Percentiles rank a stretch among this genome's conserved stretches.
Conservation (phyloP, 2,329 filamentous ascomycete genomes). For the Alternaria atra region DNA sequence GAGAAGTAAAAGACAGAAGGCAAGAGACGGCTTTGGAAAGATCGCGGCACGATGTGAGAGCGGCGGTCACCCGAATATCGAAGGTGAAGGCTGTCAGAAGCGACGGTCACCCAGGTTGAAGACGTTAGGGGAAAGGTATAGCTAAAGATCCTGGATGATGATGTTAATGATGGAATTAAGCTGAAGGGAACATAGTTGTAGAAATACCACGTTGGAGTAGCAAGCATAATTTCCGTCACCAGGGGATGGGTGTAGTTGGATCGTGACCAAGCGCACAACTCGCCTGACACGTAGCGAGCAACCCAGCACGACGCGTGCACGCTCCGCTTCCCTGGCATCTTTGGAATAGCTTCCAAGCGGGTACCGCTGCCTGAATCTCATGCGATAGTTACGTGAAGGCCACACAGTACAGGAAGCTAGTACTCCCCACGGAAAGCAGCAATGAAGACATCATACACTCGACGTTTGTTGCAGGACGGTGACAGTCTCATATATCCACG, state of each 20-base stretch:
- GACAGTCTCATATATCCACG: too few species aligned
- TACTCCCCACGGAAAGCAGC: not conserved
- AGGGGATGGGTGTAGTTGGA: not conserved
- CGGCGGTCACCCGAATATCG: not conserved
- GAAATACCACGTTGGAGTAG: not conserved
- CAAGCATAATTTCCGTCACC: not conserved
- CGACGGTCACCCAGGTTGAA: not conserved
- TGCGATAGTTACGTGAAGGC: not conserved
- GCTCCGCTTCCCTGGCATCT: not conserved
- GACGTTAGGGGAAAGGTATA: not conserved
- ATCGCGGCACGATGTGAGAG: not conserved
- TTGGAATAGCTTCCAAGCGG: not conserved
- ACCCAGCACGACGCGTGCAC: not conserved
- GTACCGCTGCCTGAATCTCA: not conserved
- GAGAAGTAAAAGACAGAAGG: not conserved
- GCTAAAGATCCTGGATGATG: not conserved
- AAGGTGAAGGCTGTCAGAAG: not conserved
- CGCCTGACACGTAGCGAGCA: not conserved
- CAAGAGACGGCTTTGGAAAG: not conserved
- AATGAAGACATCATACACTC: too few species aligned
- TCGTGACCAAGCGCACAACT: not conserved
- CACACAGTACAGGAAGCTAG: not conserved
- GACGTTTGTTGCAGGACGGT: too few species aligned
- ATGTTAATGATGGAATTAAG: too few species aligned
- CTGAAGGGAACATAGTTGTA: not conserved